Conservation (phyloP, 768 basidiomycete species). For the Leccinum boreale region DNA sequence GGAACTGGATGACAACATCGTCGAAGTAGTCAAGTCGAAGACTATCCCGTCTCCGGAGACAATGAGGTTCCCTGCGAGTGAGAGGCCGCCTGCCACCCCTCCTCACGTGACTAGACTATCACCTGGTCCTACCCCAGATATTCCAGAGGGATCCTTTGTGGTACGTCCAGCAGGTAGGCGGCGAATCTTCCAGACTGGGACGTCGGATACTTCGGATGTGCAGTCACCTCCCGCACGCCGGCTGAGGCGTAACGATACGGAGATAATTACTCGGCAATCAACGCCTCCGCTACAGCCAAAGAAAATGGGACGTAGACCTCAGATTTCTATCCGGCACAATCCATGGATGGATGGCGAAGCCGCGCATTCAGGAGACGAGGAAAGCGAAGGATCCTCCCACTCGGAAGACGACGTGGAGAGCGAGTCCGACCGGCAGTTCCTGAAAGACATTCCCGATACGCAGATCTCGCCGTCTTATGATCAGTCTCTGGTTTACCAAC, state of each 20-base stretch:
- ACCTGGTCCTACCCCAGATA: conserved; percentile 18
- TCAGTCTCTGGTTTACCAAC: conserved; percentile 65
- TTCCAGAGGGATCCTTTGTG: conserved; percentile 43
- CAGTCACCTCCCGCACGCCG: conserved; percentile 32
- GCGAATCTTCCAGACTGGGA: conserved; percentile 11
- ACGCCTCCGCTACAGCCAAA: conserved; percentile 24
- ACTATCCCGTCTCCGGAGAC: conserved; percentile 1
- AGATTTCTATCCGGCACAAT: conserved; percentile 36
- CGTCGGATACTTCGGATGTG: conserved; percentile 23
- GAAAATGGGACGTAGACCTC: conserved; percentile 19
- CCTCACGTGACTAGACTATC: conserved; percentile 21
- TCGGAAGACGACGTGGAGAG: conserved; percentile 51
- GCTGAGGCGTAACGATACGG: conserved; percentile 28
- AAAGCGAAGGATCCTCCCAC: conserved; percentile 59
- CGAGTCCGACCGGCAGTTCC: conserved; percentile 67
- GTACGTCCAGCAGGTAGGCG: conserved; percentile 39
- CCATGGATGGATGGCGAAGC: conserved; percentile 68
- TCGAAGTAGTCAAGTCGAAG: conserved; percentile 25
- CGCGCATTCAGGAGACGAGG: conserved; percentile 77
- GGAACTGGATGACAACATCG: conserved; percentile 4
- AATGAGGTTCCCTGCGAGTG: conserved; percentile 6
- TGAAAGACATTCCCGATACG: conserved; percentile 60
- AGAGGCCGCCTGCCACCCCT: conserved; percentile 37
- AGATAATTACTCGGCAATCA: conserved; percentile 16
- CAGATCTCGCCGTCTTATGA: conserved; percentile 72